phyloP scores from a whole-genome alignment of 257 asterid species.

The Rhazya stricta region DNA sequence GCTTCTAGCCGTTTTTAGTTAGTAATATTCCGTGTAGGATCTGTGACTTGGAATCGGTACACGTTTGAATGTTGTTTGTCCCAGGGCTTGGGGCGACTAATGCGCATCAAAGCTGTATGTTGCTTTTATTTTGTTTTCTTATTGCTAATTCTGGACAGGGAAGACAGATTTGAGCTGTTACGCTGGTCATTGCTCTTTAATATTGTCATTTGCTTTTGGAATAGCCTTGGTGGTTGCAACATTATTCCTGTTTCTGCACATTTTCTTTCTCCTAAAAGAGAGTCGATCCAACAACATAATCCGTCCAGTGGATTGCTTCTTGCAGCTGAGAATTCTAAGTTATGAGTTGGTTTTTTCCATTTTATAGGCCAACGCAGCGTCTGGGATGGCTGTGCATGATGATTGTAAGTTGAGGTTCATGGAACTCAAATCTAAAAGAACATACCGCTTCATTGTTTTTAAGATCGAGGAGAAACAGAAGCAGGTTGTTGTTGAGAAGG shows the following conservation, averaged over 20 bases:
- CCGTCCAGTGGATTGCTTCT: background rate
- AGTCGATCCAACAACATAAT: background rate
- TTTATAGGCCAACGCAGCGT: constrained; percentile 20
- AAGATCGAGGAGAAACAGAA: constrained; percentile 24
- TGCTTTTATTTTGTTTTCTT: background rate
- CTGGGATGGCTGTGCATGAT: constrained; percentile 24
- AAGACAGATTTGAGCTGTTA: background rate
- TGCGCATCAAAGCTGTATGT: background rate
- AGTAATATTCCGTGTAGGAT: background rate
- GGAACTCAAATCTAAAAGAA: constrained; percentile 21
- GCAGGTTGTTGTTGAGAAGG: constrained; percentile 22
- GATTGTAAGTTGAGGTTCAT: constrained; percentile 20
- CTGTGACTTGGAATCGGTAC: background rate
- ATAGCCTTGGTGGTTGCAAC: background rate
- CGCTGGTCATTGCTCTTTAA: background rate
- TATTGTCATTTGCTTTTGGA: background rate
- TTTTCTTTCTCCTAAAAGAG: background rate
- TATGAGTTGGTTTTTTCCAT: background rate
- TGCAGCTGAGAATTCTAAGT: background rate
- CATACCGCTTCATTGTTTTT: constrained; percentile 19
- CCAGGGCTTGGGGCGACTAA: background rate
- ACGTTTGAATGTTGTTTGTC: background rate
- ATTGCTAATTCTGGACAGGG: background rate
- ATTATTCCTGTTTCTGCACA: background rate
- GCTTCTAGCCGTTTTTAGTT: background rate